phyloP scores from a whole-genome alignment of 305 asterid genomes.

The Fraxinus platypoda region DNA sequence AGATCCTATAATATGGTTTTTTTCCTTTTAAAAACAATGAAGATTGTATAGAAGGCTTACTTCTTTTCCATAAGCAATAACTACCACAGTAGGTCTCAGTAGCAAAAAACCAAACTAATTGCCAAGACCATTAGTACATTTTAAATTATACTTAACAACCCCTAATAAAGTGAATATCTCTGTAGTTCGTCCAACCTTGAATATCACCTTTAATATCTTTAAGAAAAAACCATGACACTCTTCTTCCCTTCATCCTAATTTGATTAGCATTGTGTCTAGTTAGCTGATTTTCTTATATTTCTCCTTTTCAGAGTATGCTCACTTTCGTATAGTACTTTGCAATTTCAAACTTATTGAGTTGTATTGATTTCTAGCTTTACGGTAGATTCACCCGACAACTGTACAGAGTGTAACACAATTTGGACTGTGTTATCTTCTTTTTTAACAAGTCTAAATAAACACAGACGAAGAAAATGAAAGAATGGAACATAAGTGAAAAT shows the following conservation, averaged over 20 bases:
- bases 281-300: background rate
- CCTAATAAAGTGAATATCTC: background rate
- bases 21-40: background rate
- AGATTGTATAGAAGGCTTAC: background rate
- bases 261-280: background rate
- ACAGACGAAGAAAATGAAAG: background rate
- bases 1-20: background rate
- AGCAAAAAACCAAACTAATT: background rate
- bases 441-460: background rate
- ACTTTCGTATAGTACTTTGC: background rate
- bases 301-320: background rate
- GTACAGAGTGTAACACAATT: background rate
- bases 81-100: background rate
- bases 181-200: background rate
- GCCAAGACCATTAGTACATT: background rate
- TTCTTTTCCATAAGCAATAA: background rate
- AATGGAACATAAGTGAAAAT: background rate
- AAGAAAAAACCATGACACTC: background rate
- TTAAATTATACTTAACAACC: background rate
- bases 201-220: background rate
- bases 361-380: background rate
- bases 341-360: slow-evolving; percentile 7
- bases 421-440: background rate
- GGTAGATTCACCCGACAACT: background rate
- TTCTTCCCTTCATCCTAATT: background rate